A percentile compares a stretch with the other conserved stretches of the same genome.
phyloP scores from a whole-genome alignment of 2,329 filamentous ascomycete genomes.

The Biscogniauxia sp. region DNA sequence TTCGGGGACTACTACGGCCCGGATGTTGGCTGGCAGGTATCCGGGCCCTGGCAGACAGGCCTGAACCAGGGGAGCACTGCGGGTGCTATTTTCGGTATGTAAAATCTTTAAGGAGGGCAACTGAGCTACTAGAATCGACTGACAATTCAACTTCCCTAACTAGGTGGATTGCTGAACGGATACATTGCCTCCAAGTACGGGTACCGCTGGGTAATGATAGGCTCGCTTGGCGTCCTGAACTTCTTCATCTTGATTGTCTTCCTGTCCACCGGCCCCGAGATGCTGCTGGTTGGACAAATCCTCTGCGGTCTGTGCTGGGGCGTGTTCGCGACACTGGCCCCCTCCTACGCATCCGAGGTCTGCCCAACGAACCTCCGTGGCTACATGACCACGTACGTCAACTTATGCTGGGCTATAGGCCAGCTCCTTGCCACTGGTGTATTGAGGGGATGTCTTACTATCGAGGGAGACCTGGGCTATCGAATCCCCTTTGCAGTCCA shows the following conservation, averaged over 20 bases:
- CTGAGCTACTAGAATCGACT: neutral
- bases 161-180: conserved; percentile 31
- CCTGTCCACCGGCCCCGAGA: conserved; percentile 21
- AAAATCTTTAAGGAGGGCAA: neutral
- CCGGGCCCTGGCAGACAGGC: conserved; percentile 30
- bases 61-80: conserved; percentile 31
- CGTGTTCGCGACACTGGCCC: conserved; percentile 32
- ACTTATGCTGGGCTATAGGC: conserved; percentile 46
- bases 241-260: conserved; percentile 31
- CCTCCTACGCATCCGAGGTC: conserved; percentile 36
- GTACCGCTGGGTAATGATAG: conserved; percentile 32
- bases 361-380: conserved; percentile 33
- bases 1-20: conserved; percentile 27
- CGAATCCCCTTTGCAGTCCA: conserved; percentile 43
- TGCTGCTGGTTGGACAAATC: conserved; percentile 29
- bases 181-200: conserved; percentile 29
- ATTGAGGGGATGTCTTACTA: conserved; percentile 35
- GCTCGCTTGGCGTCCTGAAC: conserved; percentile 27
- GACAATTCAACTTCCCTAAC: conserved; percentile 9
- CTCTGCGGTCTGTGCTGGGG: conserved; percentile 33
- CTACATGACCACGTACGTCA: conserved; percentile 44
- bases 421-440: conserved; percentile 42
- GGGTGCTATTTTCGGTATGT: conserved; percentile 29
- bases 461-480: conserved; percentile 40
- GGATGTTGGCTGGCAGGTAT: conserved; percentile 25